Percentiles rank a stretch among this genome's conserved stretches.
phyloP scores from a whole-genome alignment of 2,329 filamentous ascomycete genomes.

The Coniochaeta prunicola region DNA sequence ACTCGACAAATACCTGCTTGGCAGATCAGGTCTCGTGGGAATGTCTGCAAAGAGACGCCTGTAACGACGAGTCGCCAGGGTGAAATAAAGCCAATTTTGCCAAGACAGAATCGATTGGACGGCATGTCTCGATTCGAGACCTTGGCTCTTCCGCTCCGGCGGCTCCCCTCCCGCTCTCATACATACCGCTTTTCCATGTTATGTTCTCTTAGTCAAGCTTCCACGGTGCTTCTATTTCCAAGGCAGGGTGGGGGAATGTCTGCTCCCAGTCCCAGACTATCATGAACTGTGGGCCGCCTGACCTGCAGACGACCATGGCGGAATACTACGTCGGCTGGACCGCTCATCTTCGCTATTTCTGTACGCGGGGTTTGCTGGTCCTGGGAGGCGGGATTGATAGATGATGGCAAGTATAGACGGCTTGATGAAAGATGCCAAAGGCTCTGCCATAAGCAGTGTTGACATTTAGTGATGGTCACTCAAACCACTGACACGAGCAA shows the following conservation, averaged over 20 bases:
- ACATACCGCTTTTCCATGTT: neutral
- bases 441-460: neutral
- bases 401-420: neutral
- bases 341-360: slow-evolving; percentile 1
- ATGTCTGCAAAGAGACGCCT: no score
- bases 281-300: neutral
- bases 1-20: no score
- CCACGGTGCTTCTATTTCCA: neutral
- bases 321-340: neutral
- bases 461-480: neutral
- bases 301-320: neutral
- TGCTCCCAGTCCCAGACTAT: neutral
- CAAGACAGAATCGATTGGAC: neutral
- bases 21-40: no score
- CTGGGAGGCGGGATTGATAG: neutral
- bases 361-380: neutral
- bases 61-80: no score
- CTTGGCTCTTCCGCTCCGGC: neutral
- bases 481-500: neutral
- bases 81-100: neutral
- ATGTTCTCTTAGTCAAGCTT: neutral
- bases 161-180: neutral
- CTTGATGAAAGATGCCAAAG: neutral
- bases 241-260: neutral
- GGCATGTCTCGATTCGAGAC: neutral